Percentiles rank a stretch among this genome's conserved stretches.
Evolutionary conservation across 805 yeast species (phyloP).

Genomic region (Clavispora phyllophila): DNA sequence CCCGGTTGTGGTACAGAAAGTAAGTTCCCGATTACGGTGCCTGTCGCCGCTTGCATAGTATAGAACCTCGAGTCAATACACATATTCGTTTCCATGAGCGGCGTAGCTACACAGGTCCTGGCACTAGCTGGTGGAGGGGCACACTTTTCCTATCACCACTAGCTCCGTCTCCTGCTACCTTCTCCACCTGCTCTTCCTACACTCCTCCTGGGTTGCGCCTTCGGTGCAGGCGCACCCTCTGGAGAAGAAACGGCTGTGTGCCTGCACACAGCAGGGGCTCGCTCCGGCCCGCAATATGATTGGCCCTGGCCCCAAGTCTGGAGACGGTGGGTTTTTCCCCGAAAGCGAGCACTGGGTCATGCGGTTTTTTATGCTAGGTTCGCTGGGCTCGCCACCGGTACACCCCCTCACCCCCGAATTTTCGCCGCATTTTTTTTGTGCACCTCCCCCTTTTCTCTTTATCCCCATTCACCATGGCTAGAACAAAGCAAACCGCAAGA

Average conservation of each 20-base stretch:
- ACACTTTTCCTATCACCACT: neutral
- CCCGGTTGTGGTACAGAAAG: constrained; percentile 81
- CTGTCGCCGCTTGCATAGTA: constrained; percentile 12
- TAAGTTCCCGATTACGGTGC: constrained; percentile 10
- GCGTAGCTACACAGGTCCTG: no score
- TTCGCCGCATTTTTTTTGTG: constrained; percentile 1
- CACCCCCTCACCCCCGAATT: neutral
- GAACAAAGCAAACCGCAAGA: constrained; percentile 46
- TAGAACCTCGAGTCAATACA: constrained; percentile 1
- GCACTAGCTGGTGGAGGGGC: no score
- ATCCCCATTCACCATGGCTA: constrained; percentile 27
- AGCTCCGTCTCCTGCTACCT: neutral
- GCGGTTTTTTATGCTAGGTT: constrained; percentile 1
- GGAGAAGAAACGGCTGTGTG: no score
- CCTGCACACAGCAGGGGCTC: neutral
- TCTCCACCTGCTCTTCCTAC: neutral
- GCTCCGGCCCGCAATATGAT: constrained; percentile 1
- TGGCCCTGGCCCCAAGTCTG: neutral
- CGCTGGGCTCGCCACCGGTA: neutral
- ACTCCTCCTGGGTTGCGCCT: neutral
- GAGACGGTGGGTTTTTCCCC: neutral
- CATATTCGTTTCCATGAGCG: neutral
- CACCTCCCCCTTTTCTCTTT: neutral
- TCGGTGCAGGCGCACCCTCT: no score
- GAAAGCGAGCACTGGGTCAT: neutral